Base-by-base conservation (phyloP, 805 yeast genomes). In the Blastobotrys peoriensis region DNA sequence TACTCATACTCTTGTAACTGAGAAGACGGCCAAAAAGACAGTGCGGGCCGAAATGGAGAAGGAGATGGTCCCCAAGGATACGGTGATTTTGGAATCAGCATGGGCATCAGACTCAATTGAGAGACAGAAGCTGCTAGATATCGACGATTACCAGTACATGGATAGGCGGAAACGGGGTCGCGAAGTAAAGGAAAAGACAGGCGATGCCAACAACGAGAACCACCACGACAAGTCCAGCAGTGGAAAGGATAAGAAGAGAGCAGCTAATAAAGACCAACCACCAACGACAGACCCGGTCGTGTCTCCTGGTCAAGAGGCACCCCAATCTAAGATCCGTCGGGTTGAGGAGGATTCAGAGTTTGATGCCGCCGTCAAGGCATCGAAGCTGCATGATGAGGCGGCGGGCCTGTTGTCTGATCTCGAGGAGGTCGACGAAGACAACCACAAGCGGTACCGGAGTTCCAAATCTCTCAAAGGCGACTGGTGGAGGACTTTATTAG, bases 51-150 rank as follows among this genome's bases (percentile, higher is more conserved):
- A 17, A 3, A 9, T 43, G 13, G 40, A 41, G 35, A 10, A 33
- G n/a, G 25, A 38, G 36, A 8, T 25, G 8, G 10, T 13, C 10
- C 19, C 36, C 10, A 34, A 22, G 16, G 43, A 30, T 19, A 23
- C 20, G 9, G 46, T 41, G 2, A 17, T 33, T 16, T 42, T 51
- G 9, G 53, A 54, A 9, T 27, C 27, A 13, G 43, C 47, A 1
- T 64, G 68, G 68, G 51, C 60, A 2, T 53, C 65, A 35, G 60
- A 57, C n/a, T 60, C 64, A 43, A 59, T 65, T 28, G 62, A 50
- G 16, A 33, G 38, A 15, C 36, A 45, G 4, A 36, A 23, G 27
- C 42, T 58, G 25, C 47, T 53, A n/a, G 45, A 40, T 21, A 35
- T 33, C 5, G 28, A 36, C 9, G 18, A 35, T 20, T 40, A 30